Conservation (phyloP, 805 yeast species). For the Cyberlindnera sargentensis region DNA sequence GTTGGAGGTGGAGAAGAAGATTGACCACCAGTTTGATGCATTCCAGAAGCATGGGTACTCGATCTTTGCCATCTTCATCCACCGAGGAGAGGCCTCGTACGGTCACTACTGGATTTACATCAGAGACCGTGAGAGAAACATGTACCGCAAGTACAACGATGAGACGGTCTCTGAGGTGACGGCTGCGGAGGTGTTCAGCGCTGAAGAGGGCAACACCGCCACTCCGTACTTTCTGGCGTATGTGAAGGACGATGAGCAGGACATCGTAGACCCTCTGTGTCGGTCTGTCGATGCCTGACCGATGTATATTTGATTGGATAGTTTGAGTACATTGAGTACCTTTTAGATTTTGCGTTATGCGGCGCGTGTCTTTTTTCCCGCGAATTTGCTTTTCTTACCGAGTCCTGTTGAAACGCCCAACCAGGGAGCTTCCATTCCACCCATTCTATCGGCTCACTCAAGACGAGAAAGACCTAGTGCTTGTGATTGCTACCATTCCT, state of each 20-base stretch:
- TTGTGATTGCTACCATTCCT: too few species aligned
- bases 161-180: conserved; percentile 85
- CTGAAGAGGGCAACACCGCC: conserved; percentile 65
- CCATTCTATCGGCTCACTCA: too few species aligned
- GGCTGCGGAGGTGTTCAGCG: conserved; percentile 58
- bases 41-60: conserved; percentile 66
- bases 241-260: conserved; percentile 54
- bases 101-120: conserved; percentile 98
- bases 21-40: conserved; percentile 54
- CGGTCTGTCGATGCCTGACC: conserved; percentile 24
- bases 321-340: too few species aligned
- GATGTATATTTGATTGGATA: too few species aligned
- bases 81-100: conserved; percentile 90
- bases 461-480: too few species aligned
- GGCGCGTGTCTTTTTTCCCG: too few species aligned
- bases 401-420: too few species aligned
- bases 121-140: conserved; percentile 56
- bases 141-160: conserved; percentile 89
- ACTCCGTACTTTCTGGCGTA: conserved; percentile 92
- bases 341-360: too few species aligned
- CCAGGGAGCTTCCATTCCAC: too few species aligned
- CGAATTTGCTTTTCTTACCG: too few species aligned
- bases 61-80: conserved; percentile 88
- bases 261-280: conserved; percentile 58
- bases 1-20: conserved; percentile 36